These are phyloP conservation scores for Cucurbita moschata DNA, from an alignment of 306 rosid genomes.

Conservation along the genomic window DNA sequence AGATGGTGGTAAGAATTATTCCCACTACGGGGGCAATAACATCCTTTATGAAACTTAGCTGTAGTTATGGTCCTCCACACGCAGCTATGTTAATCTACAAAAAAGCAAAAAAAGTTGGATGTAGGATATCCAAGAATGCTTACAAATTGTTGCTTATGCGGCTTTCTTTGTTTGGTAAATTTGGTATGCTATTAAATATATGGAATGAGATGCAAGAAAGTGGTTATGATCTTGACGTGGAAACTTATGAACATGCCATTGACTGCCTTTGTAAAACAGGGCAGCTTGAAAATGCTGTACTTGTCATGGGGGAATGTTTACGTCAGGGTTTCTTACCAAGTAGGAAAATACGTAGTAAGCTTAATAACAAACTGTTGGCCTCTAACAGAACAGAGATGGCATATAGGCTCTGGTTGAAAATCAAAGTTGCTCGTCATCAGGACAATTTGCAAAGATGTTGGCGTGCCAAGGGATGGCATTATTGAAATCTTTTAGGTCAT, in stretches of 20 bases:
- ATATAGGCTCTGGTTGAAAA: conserved; percentile 52
- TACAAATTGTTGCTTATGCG: conserved; percentile 72
- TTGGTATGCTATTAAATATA: conserved; percentile 53
- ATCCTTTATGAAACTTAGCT: conserved; percentile 39
- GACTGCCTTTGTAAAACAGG: conserved; percentile 68
- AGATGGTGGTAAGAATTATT: conserved; percentile 45
- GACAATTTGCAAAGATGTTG: conserved; percentile 50
- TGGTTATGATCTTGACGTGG: conserved; percentile 54
- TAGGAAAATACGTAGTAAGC: conserved; percentile 64
- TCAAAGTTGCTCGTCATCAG: conserved; percentile 47
- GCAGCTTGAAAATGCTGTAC: conserved; percentile 77
- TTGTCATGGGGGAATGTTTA: conserved; percentile 83
- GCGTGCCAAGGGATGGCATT: conserved; percentile 90
- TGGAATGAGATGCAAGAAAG: conserved; percentile 87
- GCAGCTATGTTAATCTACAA: conserved; percentile 68
- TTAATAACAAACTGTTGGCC: conserved; percentile 48
- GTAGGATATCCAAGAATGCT: conserved; percentile 46
- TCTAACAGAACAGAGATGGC: conserved; percentile 46
- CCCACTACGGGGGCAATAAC: conserved; percentile 57
- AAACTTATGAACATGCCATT: conserved; percentile 63
- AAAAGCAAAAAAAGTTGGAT: conserved; percentile 54
- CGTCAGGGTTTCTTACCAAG: conserved; percentile 57
- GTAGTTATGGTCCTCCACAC: conserved; percentile 84
- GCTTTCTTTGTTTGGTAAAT: conserved; percentile 65
- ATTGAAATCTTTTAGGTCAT: conserved; percentile 22